Evolutionary conservation across 805 yeast genomes (phyloP).

Genomic region (Candida multigemmis): DNA sequence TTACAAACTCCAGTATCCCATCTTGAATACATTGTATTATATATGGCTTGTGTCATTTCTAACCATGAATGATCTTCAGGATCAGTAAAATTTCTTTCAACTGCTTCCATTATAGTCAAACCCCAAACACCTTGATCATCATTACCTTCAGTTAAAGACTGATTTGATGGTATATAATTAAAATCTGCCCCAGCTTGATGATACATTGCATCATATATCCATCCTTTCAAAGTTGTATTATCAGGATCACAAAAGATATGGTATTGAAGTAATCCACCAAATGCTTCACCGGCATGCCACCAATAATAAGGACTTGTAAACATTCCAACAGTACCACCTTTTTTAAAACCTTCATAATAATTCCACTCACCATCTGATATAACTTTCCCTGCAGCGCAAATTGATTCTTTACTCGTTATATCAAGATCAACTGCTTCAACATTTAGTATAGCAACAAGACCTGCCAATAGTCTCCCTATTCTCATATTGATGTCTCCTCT

Average conservation of each 20-base stretch:
- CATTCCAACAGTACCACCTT: conserved; percentile 41
- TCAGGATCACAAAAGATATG: conserved; percentile 25
- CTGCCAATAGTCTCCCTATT: not conserved
- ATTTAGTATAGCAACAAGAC: not conserved
- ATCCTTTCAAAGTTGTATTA: conserved; percentile 18
- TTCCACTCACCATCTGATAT: conserved; percentile 33
- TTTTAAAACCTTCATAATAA: conserved; percentile 31
- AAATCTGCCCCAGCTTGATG: conserved; percentile 32
- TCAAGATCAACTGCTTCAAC: conserved; percentile 30
- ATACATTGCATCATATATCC: conserved; percentile 30
- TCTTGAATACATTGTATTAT: conserved; percentile 80
- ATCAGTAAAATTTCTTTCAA: conserved; percentile 32
- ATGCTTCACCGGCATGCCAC: conserved; percentile 47
- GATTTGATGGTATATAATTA: conserved; percentile 38
- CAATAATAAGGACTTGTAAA: conserved; percentile 38
- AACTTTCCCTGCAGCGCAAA: conserved; percentile 30
- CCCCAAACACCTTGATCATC: conserved; percentile 51
- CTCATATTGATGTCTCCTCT: not conserved
- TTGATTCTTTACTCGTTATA: conserved; percentile 21
- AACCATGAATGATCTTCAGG: conserved; percentile 68
- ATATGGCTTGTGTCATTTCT: conserved; percentile 77
- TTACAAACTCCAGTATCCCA: conserved; percentile 73
- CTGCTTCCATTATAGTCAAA: conserved; percentile 37
- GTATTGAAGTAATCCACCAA: conserved; percentile 37
- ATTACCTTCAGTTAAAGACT: conserved; percentile 39